Conservation (phyloP, 2,329 filamentous ascomycete genomes). For the Penicillium vulpinum region DNA sequence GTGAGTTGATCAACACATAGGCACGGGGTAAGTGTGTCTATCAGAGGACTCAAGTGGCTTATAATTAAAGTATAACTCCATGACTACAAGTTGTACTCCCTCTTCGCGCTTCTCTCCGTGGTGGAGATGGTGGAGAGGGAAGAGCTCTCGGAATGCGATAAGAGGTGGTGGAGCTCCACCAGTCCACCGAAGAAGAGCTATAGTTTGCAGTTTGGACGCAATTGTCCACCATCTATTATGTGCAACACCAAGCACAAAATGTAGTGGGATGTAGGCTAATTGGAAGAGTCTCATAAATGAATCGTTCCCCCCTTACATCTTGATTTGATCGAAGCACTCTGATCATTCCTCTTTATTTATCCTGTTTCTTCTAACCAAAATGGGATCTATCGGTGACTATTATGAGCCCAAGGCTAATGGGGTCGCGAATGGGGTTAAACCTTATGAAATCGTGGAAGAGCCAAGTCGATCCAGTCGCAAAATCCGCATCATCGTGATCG, state of each 20-base stretch:
- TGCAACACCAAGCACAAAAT: neutral
- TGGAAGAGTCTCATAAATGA: conserved; percentile 2
- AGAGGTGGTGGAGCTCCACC: conserved; percentile 10
- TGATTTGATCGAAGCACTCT: neutral
- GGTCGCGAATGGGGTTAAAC: neutral
- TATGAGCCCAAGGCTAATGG: conserved; percentile 1
- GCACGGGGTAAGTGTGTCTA: neutral
- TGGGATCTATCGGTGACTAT: conserved; percentile 6
- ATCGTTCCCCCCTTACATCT: neutral
- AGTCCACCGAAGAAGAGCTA: neutral
- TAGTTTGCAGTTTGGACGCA: neutral
- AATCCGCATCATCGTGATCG: conserved; percentile 19
- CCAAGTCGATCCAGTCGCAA: conserved; percentile 12
- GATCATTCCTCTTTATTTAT: neutral
- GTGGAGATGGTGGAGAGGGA: conserved; percentile 5
- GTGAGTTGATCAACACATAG: neutral
- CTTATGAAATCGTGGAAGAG: conserved; percentile 13
- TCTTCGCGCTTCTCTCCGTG: conserved; percentile 3
- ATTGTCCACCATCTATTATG: neutral
- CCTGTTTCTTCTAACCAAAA: neutral
- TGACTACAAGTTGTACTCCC: neutral
- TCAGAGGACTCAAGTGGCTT: neutral
- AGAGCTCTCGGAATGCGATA: neutral
- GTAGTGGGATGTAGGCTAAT: neutral
- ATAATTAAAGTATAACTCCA: neutral